A percentile compares a stretch with the other conserved stretches of the same genome.
Conservation (phyloP, 2,329 filamentous ascomycete genomes). For the Shiraia bambusicola region DNA sequence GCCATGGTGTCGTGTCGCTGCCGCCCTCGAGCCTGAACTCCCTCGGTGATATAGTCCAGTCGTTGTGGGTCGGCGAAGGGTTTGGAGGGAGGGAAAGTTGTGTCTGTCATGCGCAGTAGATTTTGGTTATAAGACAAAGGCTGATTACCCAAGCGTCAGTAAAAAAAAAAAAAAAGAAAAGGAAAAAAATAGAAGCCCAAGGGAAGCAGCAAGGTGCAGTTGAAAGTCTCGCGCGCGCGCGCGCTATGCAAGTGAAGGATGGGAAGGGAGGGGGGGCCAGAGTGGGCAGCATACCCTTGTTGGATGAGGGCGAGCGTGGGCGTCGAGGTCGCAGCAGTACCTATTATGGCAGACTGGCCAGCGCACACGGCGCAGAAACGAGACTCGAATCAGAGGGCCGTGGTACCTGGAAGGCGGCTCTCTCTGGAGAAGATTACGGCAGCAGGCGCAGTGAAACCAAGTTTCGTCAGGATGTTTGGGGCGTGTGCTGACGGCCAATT, state of each 20-base stretch:
- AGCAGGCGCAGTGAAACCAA: constrained; percentile 19
- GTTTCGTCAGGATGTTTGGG: constrained; percentile 26
- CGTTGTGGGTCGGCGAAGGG: constrained; percentile 28
- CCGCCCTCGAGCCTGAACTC: constrained; percentile 27
- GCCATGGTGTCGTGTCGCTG: constrained; percentile 37
- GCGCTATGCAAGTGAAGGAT: constrained; percentile 13
- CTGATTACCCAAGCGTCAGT: constrained; percentile 24
- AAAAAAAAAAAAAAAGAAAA: no score
- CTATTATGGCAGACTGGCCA: constrained; percentile 1
- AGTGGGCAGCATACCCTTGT: constrained; percentile 7
- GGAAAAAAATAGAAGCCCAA: no score
- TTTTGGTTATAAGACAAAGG: constrained; percentile 8
- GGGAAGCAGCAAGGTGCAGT: constrained; percentile 11
- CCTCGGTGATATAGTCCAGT: constrained; percentile 34
- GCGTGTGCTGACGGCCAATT: constrained; percentile 27
- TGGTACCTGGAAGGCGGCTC: constrained; percentile 29
- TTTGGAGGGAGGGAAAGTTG: constrained; percentile 12
- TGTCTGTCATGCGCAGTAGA: constrained; percentile 40
- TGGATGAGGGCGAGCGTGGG: constrained; percentile 5
- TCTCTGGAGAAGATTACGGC: constrained; percentile 15
- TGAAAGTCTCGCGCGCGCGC: constrained; percentile 2
- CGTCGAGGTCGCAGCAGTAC: no score
- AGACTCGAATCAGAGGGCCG: constrained; percentile 24
- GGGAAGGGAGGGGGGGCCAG: constrained; percentile 7
- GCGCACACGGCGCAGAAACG: constrained; percentile 28